phyloP scores from a whole-genome alignment of 371 early-diverging fungal genomes.

The Mucor velutinosus region DNA sequence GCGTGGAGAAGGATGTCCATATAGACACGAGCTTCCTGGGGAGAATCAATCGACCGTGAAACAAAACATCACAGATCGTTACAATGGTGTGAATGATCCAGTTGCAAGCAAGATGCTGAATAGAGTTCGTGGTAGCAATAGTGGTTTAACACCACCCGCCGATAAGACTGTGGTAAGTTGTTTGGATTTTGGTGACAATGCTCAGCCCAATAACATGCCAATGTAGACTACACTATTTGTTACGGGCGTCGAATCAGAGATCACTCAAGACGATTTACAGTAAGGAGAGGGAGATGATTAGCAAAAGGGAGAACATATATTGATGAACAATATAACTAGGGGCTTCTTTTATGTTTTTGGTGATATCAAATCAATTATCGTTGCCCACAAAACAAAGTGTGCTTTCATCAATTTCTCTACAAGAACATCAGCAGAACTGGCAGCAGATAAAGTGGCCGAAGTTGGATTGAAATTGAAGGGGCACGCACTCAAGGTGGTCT shows the following conservation, averaged over 20 bases:
- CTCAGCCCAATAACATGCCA: not conserved
- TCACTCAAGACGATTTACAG: slow-evolving; percentile 73
- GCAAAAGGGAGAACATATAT: not conserved
- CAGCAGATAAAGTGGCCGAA: slow-evolving; percentile 61
- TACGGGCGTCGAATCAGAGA: slow-evolving; percentile 68
- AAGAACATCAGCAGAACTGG: slow-evolving; percentile 77
- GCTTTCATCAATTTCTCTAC: slow-evolving; percentile 90
- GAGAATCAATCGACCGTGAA: slow-evolving; percentile 76
- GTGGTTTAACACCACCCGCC: slow-evolving; percentile 58
- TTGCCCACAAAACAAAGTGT: slow-evolving; percentile 76
- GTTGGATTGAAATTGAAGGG: slow-evolving; percentile 56
- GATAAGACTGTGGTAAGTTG: slow-evolving; percentile 69
- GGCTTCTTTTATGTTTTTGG: slow-evolving; percentile 82
- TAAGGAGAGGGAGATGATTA: slow-evolving; percentile 22
- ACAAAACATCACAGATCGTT: slow-evolving; percentile 93
- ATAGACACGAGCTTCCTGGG: slow-evolving; percentile 87
- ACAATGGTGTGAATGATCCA: slow-evolving; percentile 91
- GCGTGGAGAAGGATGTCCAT: slow-evolving; percentile 92
- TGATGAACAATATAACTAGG: slow-evolving; percentile 30
- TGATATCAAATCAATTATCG: slow-evolving; percentile 86
- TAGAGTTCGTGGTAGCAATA: slow-evolving; percentile 45
- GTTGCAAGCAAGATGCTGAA: slow-evolving; percentile 87
- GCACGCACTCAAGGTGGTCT: slow-evolving; percentile 54
- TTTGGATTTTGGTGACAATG: not conserved
- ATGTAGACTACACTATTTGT: slow-evolving; percentile 78